Percentiles rank a stretch among this genome's conserved stretches.
These are phyloP conservation scores for Aspergillus sp. DNA, from an alignment of 2,329 filamentous ascomycete genomes.

Conservation along the genomic window DNA sequence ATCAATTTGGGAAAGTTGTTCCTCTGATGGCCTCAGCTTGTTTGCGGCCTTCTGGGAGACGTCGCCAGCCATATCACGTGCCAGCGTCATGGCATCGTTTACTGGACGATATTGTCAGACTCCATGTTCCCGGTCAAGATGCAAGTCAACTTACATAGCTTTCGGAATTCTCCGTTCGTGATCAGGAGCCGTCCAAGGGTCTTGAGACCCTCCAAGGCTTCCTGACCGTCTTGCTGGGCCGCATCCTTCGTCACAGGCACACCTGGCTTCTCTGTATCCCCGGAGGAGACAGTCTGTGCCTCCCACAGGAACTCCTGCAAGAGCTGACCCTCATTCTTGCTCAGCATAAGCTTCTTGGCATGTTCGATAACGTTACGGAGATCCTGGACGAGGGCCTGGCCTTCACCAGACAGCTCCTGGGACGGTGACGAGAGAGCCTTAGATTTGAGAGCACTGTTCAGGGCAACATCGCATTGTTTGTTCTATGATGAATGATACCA, in stretches of 20 bases:
- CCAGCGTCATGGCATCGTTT: constrained; percentile 74
- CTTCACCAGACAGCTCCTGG: constrained; percentile 77
- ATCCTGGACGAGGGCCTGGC: constrained; percentile 75
- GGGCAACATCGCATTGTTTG: constrained; percentile 89
- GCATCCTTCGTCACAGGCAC: constrained; percentile 73
- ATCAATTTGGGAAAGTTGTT: constrained; percentile 76
- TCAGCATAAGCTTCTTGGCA: constrained; percentile 80
- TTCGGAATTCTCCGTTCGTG: constrained; percentile 94
- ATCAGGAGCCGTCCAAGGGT: constrained; percentile 87
- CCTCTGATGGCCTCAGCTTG: constrained; percentile 74
- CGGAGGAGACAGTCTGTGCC: constrained; percentile 71
- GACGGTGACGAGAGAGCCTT: constrained; percentile 70
- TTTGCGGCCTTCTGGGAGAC: constrained; percentile 77
- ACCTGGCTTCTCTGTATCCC: constrained; percentile 61
- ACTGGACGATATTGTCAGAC: constrained; percentile 49
- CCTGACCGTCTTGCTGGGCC: constrained; percentile 78
- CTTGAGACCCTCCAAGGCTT: constrained; percentile 80
- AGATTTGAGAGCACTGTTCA: constrained; percentile 82
- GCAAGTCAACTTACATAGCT: constrained; percentile 65
- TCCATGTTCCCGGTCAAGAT: neutral
- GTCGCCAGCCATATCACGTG: constrained; percentile 91
- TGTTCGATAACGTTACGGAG: constrained; percentile 77
- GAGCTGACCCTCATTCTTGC: constrained; percentile 93
- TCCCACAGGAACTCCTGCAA: constrained; percentile 98
- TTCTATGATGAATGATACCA: constrained; percentile 58